Evolutionary conservation across 805 yeast genomes (phyloP).

Genomic region (Pichia californica): DNA sequence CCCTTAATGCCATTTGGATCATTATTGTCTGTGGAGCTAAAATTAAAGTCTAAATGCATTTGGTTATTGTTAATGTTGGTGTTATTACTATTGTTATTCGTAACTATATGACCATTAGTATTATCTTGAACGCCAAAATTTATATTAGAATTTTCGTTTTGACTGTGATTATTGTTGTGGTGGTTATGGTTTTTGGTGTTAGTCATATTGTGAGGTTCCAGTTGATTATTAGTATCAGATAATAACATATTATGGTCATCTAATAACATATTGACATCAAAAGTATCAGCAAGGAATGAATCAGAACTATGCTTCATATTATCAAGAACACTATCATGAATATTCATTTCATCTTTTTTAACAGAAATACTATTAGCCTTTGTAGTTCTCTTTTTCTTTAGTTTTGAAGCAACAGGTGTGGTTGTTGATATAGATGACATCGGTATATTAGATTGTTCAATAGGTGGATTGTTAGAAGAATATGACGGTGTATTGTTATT

Average conservation of each 20-base stretch:
- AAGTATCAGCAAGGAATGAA: slow-evolving; percentile 15
- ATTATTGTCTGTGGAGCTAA: slow-evolving; percentile 1
- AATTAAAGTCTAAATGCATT: background rate
- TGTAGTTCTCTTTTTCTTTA: background rate
- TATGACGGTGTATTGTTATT: too few relatives aligned
- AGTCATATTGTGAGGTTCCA: background rate
- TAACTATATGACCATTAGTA: too few relatives aligned
- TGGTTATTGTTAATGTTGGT: too few relatives aligned
- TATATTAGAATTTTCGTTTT: too few relatives aligned
- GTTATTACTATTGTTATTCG: too few relatives aligned
- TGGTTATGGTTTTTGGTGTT: too few relatives aligned
- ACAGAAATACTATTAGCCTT: background rate
- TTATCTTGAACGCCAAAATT: too few relatives aligned
- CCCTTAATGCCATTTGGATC: too few relatives aligned
- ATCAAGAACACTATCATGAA: background rate
- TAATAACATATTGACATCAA: slow-evolving; percentile 2
- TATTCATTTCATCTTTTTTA: background rate
- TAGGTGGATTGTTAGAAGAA: too few relatives aligned
- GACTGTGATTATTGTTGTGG: too few relatives aligned
- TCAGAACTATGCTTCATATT: background rate
- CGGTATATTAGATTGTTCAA: too few relatives aligned
- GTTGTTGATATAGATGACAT: too few relatives aligned
- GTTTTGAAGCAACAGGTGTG: background rate
- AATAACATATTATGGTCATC: background rate
- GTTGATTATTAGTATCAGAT: background rate